Conservation (phyloP, 2,329 filamentous ascomycete genomes). For the Pestalotiopsis sp. region DNA sequence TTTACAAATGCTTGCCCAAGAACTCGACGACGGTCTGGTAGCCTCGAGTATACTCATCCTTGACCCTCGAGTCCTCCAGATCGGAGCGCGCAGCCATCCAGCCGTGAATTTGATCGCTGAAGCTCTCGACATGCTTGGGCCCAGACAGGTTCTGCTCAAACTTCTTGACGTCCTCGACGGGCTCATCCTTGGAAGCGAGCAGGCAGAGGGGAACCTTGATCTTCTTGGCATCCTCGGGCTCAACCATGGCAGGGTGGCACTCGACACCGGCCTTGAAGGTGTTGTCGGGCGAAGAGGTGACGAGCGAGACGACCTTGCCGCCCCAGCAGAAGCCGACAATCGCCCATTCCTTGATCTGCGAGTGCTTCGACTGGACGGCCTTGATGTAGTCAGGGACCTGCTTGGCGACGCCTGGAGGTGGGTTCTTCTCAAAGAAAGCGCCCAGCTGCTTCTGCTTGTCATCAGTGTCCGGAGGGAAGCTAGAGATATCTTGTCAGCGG, state of each 20-base stretch:
- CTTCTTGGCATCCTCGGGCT: slow-evolving; percentile 57
- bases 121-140: slow-evolving; percentile 65
- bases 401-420: slow-evolving; percentile 45
- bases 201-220: slow-evolving; percentile 63
- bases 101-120: slow-evolving; percentile 67
- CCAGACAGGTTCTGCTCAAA: slow-evolving; percentile 54
- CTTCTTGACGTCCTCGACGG: slow-evolving; percentile 52
- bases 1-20: slow-evolving; percentile 49
- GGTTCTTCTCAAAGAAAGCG: slow-evolving; percentile 56
- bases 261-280: slow-evolving; percentile 55
- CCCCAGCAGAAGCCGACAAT: slow-evolving; percentile 70
- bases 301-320: slow-evolving; percentile 62
- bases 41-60: slow-evolving; percentile 62
- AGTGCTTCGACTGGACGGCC: slow-evolving; percentile 51
- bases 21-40: slow-evolving; percentile 61
- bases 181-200: slow-evolving; percentile 67
- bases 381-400: slow-evolving; percentile 57
- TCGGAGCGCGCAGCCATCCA: slow-evolving; percentile 72
- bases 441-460: slow-evolving; percentile 63
- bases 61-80: slow-evolving; percentile 55
- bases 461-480: slow-evolving; percentile 62
- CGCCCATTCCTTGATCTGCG: slow-evolving; percentile 59
- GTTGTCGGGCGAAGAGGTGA: slow-evolving; percentile 49
- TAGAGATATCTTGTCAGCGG: slow-evolving; percentile 19
- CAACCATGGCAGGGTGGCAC: slow-evolving; percentile 64